These are phyloP conservation scores for Mortierella sp. DNA, from an alignment of 371 early-diverging fungal species.

Conservation along the genomic window DNA sequence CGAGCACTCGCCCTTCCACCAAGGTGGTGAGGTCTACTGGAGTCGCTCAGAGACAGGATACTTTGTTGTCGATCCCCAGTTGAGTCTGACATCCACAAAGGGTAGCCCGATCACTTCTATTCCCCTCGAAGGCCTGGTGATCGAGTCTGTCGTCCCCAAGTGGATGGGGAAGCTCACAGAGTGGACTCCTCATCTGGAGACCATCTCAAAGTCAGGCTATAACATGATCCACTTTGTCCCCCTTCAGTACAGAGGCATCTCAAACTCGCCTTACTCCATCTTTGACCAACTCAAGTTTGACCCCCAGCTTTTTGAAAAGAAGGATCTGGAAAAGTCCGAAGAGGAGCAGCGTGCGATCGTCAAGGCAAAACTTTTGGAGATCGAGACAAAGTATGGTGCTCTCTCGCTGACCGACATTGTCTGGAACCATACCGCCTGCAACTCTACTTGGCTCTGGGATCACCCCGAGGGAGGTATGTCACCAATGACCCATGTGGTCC, in stretches of 20 bases:
- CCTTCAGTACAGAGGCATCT: slow-evolving; percentile 88
- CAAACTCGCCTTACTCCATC: slow-evolving; percentile 97
- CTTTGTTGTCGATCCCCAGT: slow-evolving; percentile 92
- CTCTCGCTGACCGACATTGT: slow-evolving; percentile 94
- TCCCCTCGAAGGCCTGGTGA: slow-evolving; percentile 88
- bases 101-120: slow-evolving; percentile 30
- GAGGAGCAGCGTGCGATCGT: slow-evolving; percentile 73
- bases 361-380: slow-evolving; percentile 63
- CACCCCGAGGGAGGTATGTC: slow-evolving; percentile 93
- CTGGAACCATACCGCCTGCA: slow-evolving; percentile 97
- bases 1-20: slow-evolving; percentile 66
- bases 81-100: slow-evolving; percentile 55
- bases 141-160: slow-evolving; percentile 93
- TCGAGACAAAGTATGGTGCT: slow-evolving; percentile 78
- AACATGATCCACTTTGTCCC: slow-evolving; percentile 99
- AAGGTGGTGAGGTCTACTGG: slow-evolving; percentile 30
- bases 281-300: slow-evolving; percentile 91
- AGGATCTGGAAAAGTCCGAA: slow-evolving; percentile 62
- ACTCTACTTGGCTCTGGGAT: slow-evolving; percentile 89
- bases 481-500: too few species aligned
- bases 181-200: slow-evolving; percentile 85
- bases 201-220: slow-evolving; percentile 83
- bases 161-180: slow-evolving; percentile 90
- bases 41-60: slow-evolving; percentile 65
- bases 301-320: slow-evolving; percentile 83